Conservation (phyloP, 2,329 filamentous ascomycete species). For the Microthyrium microscopicum region DNA sequence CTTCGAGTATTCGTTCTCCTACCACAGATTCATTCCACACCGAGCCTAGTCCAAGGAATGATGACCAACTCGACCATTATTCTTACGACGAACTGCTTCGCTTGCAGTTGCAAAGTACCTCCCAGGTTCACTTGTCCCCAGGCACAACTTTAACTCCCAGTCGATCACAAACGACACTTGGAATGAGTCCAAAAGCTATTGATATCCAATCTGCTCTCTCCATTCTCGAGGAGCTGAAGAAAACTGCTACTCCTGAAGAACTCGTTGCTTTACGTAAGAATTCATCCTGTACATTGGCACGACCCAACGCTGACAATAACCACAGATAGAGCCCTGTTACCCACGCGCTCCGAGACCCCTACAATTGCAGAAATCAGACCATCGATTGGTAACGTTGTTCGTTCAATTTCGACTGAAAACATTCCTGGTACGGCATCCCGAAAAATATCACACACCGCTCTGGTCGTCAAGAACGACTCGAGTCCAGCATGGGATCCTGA, state of each 20-base stretch:
- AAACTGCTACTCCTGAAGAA: slow-evolving; percentile 30
- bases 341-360: slow-evolving; percentile 1
- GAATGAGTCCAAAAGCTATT: slow-evolving; percentile 12
- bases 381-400: not conserved
- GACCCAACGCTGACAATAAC: not conserved
- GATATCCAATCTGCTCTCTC: slow-evolving; percentile 29
- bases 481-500: not conserved
- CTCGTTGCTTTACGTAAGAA: slow-evolving; percentile 25
- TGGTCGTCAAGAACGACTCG: too few relatives aligned
- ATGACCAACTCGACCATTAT: too few relatives aligned
- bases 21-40: too few relatives aligned
- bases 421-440: slow-evolving; percentile 1
- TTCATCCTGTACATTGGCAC: not conserved
- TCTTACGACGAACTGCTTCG: too few relatives aligned
- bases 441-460: too few relatives aligned
- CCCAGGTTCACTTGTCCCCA: too few relatives aligned
- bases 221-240: slow-evolving; percentile 30
- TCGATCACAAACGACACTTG: too few relatives aligned
- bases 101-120: too few relatives aligned
- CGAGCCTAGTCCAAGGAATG: too few relatives aligned
- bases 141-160: too few relatives aligned
- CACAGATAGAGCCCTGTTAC: slow-evolving; percentile 10
- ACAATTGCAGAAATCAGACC: not conserved
- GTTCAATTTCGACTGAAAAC: not conserved
- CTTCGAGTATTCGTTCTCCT: too few relatives aligned